phyloP scores from a whole-genome alignment of 2,329 filamentous ascomycete species.

The Neurospora crassa region DNA sequence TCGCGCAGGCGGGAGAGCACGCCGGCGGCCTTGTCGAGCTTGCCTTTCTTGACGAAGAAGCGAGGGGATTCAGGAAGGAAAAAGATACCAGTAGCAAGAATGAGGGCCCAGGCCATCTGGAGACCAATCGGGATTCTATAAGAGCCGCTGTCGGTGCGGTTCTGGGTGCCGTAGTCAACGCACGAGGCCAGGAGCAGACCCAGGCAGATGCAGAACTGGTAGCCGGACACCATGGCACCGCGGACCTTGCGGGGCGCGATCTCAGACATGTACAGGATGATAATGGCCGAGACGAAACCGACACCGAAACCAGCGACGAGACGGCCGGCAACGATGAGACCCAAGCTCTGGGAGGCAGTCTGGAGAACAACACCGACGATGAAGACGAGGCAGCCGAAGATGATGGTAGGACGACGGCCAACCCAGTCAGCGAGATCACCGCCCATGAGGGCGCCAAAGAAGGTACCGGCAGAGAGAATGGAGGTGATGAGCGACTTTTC shows the following conservation, averaged over 20 bases:
- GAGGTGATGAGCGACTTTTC: slow-evolving; percentile 45
- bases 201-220: slow-evolving; percentile 69
- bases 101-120: slow-evolving; percentile 45
- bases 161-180: slow-evolving; percentile 54
- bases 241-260: slow-evolving; percentile 51
- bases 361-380: slow-evolving; percentile 49
- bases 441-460: slow-evolving; percentile 54
- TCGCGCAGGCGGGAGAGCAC: slow-evolving; percentile 53
- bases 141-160: slow-evolving; percentile 46
- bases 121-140: slow-evolving; percentile 64
- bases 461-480: slow-evolving; percentile 54
- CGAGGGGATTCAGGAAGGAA: slow-evolving; percentile 57
- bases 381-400: slow-evolving; percentile 54
- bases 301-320: slow-evolving; percentile 56
- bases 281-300: slow-evolving; percentile 48
- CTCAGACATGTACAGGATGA: slow-evolving; percentile 62
- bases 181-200: slow-evolving; percentile 60
- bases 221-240: slow-evolving; percentile 62
- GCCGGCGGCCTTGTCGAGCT: slow-evolving; percentile 47
- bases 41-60: slow-evolving; percentile 59
- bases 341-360: slow-evolving; percentile 37
- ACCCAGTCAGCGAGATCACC: slow-evolving; percentile 57
- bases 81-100: slow-evolving; percentile 27
- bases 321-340: slow-evolving; percentile 48
- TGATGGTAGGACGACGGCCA: slow-evolving; percentile 49